Conservation (phyloP, 2,329 filamentous ascomycete genomes). For the Epichloe sibirici region DNA sequence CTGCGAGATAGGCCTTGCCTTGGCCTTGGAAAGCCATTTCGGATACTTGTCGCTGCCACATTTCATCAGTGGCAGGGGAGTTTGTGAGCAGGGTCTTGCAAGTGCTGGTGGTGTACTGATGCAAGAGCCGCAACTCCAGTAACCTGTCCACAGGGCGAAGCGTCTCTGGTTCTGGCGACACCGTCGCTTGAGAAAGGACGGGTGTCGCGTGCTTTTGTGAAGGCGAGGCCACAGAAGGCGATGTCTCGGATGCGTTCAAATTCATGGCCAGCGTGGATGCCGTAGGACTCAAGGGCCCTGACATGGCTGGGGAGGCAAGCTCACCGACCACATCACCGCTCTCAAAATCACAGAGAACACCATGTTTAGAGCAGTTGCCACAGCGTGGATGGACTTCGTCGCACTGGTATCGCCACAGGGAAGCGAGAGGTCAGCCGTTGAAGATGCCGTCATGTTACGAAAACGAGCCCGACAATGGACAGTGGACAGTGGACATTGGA, state of each 20-base stretch:
- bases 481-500: no score
- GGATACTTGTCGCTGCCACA: slow-evolving; percentile 50
- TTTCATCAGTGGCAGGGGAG: slow-evolving; percentile 36
- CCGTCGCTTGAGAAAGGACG: slow-evolving; percentile 7
- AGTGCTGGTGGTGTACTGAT: slow-evolving; percentile 51
- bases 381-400: slow-evolving; percentile 54
- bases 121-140: slow-evolving; percentile 50
- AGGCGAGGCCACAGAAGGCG: slow-evolving; percentile 15
- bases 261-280: slow-evolving; percentile 8
- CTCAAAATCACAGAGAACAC: slow-evolving; percentile 54
- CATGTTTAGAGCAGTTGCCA: slow-evolving; percentile 55
- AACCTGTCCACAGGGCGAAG: slow-evolving; percentile 30
- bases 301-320: slow-evolving; percentile 25
- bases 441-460: not conserved
- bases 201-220: slow-evolving; percentile 23
- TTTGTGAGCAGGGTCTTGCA: slow-evolving; percentile 46
- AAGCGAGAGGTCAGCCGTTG: not conserved
- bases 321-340: slow-evolving; percentile 34
- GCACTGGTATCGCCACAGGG: slow-evolving; percentile 30
- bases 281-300: slow-evolving; percentile 4
- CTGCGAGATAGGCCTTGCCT: slow-evolving; percentile 45
- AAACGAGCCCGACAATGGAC: not conserved
- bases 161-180: slow-evolving; percentile 18
- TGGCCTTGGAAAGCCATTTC: slow-evolving; percentile 46
- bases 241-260: slow-evolving; percentile 2